Percentiles rank a stretch among this genome's conserved stretches.
These are phyloP conservation scores for Stagonosporopsis vannaccii DNA, from an alignment of 2,329 filamentous ascomycete species.

Conservation along the genomic window DNA sequence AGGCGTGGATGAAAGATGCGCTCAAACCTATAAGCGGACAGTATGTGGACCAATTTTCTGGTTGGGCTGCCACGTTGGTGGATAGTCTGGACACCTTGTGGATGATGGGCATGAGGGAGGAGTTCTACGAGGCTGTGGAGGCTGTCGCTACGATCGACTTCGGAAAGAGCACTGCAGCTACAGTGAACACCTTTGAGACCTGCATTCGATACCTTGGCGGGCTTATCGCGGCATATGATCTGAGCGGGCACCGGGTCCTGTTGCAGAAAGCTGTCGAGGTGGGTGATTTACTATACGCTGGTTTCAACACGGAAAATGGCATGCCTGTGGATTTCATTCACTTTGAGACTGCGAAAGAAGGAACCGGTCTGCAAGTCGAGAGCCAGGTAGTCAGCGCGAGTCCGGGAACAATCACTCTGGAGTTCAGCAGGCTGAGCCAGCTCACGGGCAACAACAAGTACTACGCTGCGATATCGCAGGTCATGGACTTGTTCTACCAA, in stretches of 20 bases:
- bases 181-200: constrained; percentile 92
- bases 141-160: constrained; percentile 81
- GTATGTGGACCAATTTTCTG: constrained; percentile 66
- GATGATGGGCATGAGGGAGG: constrained; percentile 81
- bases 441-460: constrained; percentile 82
- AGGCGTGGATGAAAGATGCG: constrained; percentile 72
- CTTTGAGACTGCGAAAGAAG: constrained; percentile 43
- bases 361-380: constrained; percentile 68
- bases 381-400: constrained; percentile 30
- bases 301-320: constrained; percentile 89
- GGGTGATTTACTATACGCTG: constrained; percentile 77
- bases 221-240: constrained; percentile 82
- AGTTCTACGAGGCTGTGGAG: constrained; percentile 80
- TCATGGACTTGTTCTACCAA: constrained; percentile 79
- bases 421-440: constrained; percentile 89
- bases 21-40: constrained; percentile 64
- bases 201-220: constrained; percentile 90
- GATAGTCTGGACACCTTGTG: constrained; percentile 76
- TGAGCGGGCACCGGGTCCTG: constrained; percentile 76
- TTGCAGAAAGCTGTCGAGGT: constrained; percentile 80
- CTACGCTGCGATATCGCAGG: constrained; percentile 87
- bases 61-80: constrained; percentile 73
- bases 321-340: constrained; percentile 74
- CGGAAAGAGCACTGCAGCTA: constrained; percentile 68
- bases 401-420: constrained; percentile 76